These are phyloP conservation scores for Rubus parviflorus DNA, from an alignment of 306 rosid genomes.

Conservation along the genomic window DNA sequence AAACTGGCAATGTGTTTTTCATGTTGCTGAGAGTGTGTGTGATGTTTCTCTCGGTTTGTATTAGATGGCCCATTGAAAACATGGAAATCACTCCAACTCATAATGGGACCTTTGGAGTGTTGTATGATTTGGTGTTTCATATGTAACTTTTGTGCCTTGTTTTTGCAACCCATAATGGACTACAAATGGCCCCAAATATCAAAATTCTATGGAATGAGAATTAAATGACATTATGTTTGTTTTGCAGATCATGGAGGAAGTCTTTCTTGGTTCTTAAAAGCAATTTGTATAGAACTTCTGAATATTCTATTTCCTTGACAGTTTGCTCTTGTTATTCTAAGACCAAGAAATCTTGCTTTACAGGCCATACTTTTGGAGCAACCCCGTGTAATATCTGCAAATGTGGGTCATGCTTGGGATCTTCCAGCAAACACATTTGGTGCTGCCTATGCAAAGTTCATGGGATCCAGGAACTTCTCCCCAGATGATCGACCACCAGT, in stretches of 20 bases:
- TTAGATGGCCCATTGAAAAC: not conserved
- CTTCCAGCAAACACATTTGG: constrained; percentile 79
- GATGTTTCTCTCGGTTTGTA: not conserved
- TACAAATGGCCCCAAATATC: not conserved
- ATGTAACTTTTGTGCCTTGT: not conserved
- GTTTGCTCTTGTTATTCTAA: not conserved
- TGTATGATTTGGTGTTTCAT: not conserved
- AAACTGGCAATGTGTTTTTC: not conserved
- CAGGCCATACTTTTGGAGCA: constrained; percentile 68
- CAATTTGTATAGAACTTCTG: not conserved
- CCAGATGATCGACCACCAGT: constrained; percentile 95
- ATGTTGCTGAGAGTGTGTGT: not conserved
- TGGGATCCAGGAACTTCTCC: constrained; percentile 95
- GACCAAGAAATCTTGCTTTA: constrained; percentile 8
- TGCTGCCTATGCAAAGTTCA: constrained; percentile 87
- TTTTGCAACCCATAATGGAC: not conserved
- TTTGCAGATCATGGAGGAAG: not conserved
- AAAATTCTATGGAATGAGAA: not conserved
- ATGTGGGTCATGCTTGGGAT: constrained; percentile 89
- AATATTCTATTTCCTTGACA: not conserved
- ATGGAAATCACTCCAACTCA: not conserved
- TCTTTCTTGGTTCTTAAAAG: not conserved
- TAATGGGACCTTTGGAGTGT: not conserved
- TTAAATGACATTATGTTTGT: not conserved
- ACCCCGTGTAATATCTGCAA: constrained; percentile 68